These are phyloP conservation scores for Insectozyma bohioensis DNA, from an alignment of 1,139 yeast species.

Conservation along the genomic window DNA sequence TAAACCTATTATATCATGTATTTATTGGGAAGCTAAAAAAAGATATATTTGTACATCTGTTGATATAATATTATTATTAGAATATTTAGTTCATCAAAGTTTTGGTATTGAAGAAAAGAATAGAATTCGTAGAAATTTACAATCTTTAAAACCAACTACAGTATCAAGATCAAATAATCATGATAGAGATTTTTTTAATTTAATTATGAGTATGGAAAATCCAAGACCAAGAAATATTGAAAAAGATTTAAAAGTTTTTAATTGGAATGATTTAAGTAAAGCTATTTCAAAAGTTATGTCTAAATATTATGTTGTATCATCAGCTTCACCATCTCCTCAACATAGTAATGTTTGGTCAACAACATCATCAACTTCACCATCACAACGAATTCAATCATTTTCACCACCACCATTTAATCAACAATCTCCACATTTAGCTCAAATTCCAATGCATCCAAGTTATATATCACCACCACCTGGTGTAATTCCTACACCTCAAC, in stretches of 20 bases:
- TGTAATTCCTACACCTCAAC: neutral
- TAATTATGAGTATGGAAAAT: slow-evolving; percentile 62
- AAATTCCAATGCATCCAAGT: neutral
- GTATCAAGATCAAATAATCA: slow-evolving; percentile 51
- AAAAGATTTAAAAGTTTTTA: slow-evolving; percentile 69
- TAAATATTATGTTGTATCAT: slow-evolving; percentile 43
- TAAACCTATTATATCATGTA: slow-evolving; percentile 53
- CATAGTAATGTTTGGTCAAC: neutral
- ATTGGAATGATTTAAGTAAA: slow-evolving; percentile 53
- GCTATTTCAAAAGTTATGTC: slow-evolving; percentile 64
- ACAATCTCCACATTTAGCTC: neutral
- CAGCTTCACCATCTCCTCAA: slow-evolving; percentile 4
- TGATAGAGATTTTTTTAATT: slow-evolving; percentile 49
- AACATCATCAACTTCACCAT: slow-evolving; percentile 1
- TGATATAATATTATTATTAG: slow-evolving; percentile 59
- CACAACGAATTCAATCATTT: slow-evolving; percentile 1
- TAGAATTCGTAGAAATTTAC: slow-evolving; percentile 66
- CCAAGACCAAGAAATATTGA: slow-evolving; percentile 75
- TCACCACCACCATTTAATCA: neutral
- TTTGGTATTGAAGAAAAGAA: slow-evolving; percentile 71
- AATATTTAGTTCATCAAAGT: slow-evolving; percentile 54
- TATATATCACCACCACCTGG: neutral
- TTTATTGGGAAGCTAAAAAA: slow-evolving; percentile 55
- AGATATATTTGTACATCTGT: slow-evolving; percentile 63
- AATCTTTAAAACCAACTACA: slow-evolving; percentile 63